Evolutionary conservation across 805 yeast genomes (phyloP), one percentile per base, ranked within the genome.

Genomic region (Saturnispora sanitii): DNA sequence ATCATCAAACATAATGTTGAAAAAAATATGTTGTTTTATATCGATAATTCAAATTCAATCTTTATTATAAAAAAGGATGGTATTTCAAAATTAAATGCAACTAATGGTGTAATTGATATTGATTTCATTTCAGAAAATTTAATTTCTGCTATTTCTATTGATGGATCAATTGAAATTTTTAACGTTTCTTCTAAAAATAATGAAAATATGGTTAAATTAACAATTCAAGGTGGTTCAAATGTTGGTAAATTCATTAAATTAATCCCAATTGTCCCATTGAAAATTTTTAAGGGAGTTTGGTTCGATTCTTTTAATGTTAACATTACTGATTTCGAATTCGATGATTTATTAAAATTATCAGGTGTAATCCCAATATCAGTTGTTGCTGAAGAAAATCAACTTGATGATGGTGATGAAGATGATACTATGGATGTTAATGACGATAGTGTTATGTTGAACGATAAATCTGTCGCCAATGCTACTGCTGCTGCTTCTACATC

Each of bases 1-100:
- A n/a, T n/a, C n/a, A n/a, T n/a, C n/a, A n/a, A n/a, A 15, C 12
- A 29, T 20, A 28, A 7, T 7, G 30, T 5, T n/a, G n/a, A 26
- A 9, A 17, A 32, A 34, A n/a, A 12, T 19, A 30, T 38, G n/a
- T 36, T 35, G 18, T 12, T 31, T 2, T 11, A 29, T 30, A 22
- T 23, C 17, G 28, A 42, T 37, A 33, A 40, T n/a, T n/a, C n/a
- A n/a, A n/a, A n/a, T n/a, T n/a, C n/a, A n/a, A n/a, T n/a, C n/a
- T n/a, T n/a, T n/a, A n/a, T n/a, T n/a, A n/a, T n/a, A n/a, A n/a
- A n/a, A n/a, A n/a, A n/a, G n/a, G n/a, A n/a, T n/a, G n/a, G n/a
- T n/a, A n/a, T n/a, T n/a, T n/a, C n/a, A n/a, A 41, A 66, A 8
- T 37, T 42, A 11, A 40, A 59, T 2, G 55, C 66, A 37, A 68